Evolutionary conservation across 2,329 filamentous ascomycete genomes (phyloP), one percentile per base, ranked within the genome.

Genomic region (Pseudocercospora cruenta): DNA sequence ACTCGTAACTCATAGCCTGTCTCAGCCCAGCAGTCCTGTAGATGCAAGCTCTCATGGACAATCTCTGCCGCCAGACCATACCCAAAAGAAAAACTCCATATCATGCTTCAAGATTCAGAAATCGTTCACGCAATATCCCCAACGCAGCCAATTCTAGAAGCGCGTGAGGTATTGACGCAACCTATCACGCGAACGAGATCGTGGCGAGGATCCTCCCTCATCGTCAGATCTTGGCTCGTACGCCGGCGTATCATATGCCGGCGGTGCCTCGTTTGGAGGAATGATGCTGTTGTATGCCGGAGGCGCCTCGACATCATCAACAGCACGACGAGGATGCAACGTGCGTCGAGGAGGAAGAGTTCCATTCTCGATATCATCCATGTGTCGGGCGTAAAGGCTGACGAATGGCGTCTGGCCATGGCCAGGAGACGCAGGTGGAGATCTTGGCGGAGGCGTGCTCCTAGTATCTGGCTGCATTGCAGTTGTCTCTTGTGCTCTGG

Each of bases 171-270:
- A 58, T 14, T 58, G 28, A 10, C 55, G 55, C 28, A 58, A 19
- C 31, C 55, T 19, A 9, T 58, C 33, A 19, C 31, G 28, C 33
- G 55, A 58, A 16, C 55, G 55, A 24, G 55, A 43, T 12, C 55
- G 26, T 19, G 55, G 55, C 55, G 28, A 36, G 1, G 55, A 58
- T 21, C 55, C 33, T 10, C 66, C 72, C 60, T 75, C 72, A 36
- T 75, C 74, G 33, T 75, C 73, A 43, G 64, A 70, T 4, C 72
- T 63, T 12, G 74, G 73, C 63, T 73, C 73, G 43, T 77, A 77
- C 19, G 75, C 74, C 4, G 55, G 55, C 10, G 55, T 58, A 10
- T 43, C 33, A 26, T 58, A 58, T 26, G 55, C 55, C 2, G 75
- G 75, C 19, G 75, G 75, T 16, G 75, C 74, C 21, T 73, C 72